Conservation (phyloP, 805 yeast genomes). For the Metschnikowia kunwiensis region DNA sequence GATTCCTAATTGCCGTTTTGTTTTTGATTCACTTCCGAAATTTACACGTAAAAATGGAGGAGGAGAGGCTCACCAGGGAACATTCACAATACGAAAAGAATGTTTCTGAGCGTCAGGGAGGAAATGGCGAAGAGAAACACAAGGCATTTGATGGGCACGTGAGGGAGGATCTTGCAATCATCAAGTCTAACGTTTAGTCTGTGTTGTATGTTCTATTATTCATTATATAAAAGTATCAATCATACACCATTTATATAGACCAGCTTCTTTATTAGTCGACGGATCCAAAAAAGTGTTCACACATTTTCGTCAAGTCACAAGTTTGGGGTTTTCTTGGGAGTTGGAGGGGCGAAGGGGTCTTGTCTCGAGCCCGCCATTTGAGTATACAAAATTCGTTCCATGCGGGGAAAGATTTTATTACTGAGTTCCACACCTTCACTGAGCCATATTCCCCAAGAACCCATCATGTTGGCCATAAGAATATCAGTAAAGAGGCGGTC, state of each 20-base stretch:
- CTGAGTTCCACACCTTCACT: constrained; percentile 68
- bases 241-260: too few species aligned
- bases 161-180: constrained; percentile 3
- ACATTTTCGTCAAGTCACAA: neutral
- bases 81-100: neutral
- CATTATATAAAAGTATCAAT: too few species aligned
- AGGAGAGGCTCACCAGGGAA: constrained; percentile 24
- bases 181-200: constrained; percentile 5
- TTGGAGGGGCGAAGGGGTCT: constrained; percentile 19
- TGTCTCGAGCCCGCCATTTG: constrained; percentile 14
- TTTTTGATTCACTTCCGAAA: constrained; percentile 38
- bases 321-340: constrained; percentile 6
- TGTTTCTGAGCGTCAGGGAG: neutral
- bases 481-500: constrained; percentile 91
- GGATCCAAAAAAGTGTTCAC: neutral
- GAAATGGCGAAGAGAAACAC: neutral
- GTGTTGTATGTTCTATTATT: neutral
- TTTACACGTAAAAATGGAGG: constrained; percentile 40
- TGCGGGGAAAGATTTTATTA: constrained; percentile 45
- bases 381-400: constrained; percentile 47
- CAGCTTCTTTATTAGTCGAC: too few species aligned
- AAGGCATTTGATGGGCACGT: neutral
- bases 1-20: constrained; percentile 30
- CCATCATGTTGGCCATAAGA: constrained; percentile 92
- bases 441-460: constrained; percentile 81